phyloP scores from a whole-genome alignment of 2,329 filamentous ascomycete genomes.

The Fusarium solani-melongenae region DNA sequence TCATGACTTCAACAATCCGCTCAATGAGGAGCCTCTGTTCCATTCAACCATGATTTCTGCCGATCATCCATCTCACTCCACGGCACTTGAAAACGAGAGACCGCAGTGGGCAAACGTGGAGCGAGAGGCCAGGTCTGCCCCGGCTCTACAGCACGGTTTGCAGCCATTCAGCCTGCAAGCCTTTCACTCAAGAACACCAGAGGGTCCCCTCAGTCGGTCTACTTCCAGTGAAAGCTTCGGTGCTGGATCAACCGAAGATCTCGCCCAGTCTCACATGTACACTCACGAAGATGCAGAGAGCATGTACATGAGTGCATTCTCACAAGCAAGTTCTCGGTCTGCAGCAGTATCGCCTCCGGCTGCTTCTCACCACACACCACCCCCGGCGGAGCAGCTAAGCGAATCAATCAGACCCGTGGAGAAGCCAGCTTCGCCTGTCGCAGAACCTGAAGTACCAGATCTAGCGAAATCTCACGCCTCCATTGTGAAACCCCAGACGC shows the following conservation, averaged over 20 bases:
- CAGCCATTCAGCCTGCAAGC: conserved; percentile 28
- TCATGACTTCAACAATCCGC: conserved; percentile 47
- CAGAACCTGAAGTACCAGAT: conserved; percentile 6
- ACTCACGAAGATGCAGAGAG: conserved; percentile 85
- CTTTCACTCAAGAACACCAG: conserved; percentile 6
- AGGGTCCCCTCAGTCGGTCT: conserved; percentile 22
- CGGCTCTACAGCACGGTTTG: conserved; percentile 28
- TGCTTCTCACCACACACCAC: conserved; percentile 15
- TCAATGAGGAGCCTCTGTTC: conserved; percentile 44
- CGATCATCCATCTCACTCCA: conserved; percentile 30
- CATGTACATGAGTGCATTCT: conserved; percentile 85
- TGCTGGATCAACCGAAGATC: conserved; percentile 55
- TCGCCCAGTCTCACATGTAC: conserved; percentile 75
- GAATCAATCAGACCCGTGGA: neutral
- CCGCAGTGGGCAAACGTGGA: conserved; percentile 36
- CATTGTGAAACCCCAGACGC: conserved; percentile 1
- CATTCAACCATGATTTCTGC: conserved; percentile 40
- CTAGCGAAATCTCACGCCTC: neutral
- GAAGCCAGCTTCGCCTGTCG: neutral
- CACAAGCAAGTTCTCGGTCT: conserved; percentile 53
- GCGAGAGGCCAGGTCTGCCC: conserved; percentile 31
- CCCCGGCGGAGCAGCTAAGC: neutral
- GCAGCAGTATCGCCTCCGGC: conserved; percentile 2
- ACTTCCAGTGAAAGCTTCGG: conserved; percentile 29
- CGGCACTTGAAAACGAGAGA: conserved; percentile 27